These are phyloP conservation scores for Scenedesmus sp. DNA, from an alignment of 163 green algal species.

Conservation along the genomic window DNA sequence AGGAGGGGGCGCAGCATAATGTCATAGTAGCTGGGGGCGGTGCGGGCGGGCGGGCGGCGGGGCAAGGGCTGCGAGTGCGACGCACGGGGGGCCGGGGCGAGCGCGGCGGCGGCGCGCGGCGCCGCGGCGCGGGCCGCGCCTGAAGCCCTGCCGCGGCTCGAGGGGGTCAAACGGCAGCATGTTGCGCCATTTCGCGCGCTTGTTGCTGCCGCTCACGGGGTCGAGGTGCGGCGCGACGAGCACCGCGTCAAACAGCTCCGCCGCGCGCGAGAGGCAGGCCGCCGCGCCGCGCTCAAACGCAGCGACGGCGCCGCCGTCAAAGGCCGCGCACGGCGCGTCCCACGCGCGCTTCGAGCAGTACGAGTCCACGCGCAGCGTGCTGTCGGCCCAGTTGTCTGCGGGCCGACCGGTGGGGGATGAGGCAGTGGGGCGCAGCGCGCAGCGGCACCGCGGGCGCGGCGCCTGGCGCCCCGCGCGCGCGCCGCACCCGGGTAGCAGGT, in stretches of 20 bases:
- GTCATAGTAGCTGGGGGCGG: conserved; percentile 32
- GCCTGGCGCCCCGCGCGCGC: too few relatives aligned
- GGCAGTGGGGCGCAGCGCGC: too few relatives aligned
- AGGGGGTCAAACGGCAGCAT: conserved; percentile 36
- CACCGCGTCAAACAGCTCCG: conserved; percentile 11
- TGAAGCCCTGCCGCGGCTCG: neutral
- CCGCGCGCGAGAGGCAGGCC: neutral
- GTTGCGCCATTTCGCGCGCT: conserved; percentile 14
- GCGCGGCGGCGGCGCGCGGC: too few relatives aligned
- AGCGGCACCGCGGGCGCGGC: too few relatives aligned
- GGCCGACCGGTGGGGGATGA: too few relatives aligned
- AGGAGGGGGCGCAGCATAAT: conserved; percentile 30
- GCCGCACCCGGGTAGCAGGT: neutral
- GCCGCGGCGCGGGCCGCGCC: too few relatives aligned
- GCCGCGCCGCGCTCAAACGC: too few relatives aligned
- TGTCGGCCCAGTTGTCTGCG: neutral
- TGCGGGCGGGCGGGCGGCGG: too few relatives aligned
- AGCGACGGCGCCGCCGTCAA: neutral
- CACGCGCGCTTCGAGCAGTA: conserved; percentile 7
- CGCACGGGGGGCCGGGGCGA: too few relatives aligned
- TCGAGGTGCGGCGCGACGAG: conserved; percentile 25
- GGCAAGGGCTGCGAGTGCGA: too few relatives aligned
- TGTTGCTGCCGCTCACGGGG: neutral
- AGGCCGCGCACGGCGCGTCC: conserved; percentile 1
- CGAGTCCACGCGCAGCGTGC: neutral